Conservation (phyloP, 345 rosid genomes). For the Populus tremula region DNA sequence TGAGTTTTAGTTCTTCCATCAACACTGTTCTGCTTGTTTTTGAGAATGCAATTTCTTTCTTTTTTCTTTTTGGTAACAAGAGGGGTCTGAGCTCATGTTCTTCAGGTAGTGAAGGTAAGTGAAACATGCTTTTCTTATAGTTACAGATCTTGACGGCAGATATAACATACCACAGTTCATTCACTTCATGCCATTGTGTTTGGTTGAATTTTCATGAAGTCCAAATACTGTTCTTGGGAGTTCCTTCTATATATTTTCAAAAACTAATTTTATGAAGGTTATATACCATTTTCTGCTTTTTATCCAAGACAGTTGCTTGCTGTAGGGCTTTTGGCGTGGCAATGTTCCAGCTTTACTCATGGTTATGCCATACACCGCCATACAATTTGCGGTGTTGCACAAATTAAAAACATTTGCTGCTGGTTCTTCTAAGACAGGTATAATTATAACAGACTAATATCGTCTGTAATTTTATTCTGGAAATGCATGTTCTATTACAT, state of each 20-base stretch:
- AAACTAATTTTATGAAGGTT: not conserved
- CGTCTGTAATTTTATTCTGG: not conserved
- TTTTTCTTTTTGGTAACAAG: too few relatives aligned
- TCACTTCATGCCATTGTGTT: not conserved
- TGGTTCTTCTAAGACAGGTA: slow-evolving; percentile 91
- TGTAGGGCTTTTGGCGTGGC: slow-evolving; percentile 99
- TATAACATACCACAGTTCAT: not conserved
- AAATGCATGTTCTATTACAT: not conserved
- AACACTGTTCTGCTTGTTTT: too few relatives aligned
- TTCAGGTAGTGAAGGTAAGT: not conserved
- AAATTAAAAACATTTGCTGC: slow-evolving; percentile 73
- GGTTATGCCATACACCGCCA: slow-evolving; percentile 96
- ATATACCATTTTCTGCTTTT: not conserved
- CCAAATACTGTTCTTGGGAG: not conserved
- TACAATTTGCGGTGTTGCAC: slow-evolving; percentile 84
- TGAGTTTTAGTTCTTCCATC: too few relatives aligned
- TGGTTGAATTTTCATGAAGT: not conserved
- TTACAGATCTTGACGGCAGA: not conserved
- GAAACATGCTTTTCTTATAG: not conserved
- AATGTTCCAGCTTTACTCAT: slow-evolving; percentile 96
- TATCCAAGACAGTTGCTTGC: slow-evolving; percentile 22
- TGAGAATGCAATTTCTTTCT: not conserved
- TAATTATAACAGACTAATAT: not conserved
- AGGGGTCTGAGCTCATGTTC: not conserved
- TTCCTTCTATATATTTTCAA: not conserved